phyloP scores from a whole-genome alignment of 208 protist genomes.

The Crithidia brevicula region DNA sequence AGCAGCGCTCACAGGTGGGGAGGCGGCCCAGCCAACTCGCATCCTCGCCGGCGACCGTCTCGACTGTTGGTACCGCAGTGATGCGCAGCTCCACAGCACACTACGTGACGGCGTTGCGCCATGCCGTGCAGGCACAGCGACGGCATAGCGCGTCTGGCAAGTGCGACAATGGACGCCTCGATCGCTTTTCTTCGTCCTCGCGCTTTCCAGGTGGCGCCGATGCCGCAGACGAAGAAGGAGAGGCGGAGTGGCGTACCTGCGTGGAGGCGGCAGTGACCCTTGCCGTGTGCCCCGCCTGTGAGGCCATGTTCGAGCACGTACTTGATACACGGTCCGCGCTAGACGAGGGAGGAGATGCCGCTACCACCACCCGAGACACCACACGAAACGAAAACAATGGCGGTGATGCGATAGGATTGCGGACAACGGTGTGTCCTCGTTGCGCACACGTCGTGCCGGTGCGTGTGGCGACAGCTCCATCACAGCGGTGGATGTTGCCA shows the following conservation, averaged over 20 bases:
- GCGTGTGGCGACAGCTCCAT: neutral
- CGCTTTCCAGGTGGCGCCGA: neutral
- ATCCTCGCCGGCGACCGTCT: neutral
- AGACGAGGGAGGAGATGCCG: too few relatives aligned
- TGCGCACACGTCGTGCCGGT: conserved; percentile 5
- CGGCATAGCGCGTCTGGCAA: neutral
- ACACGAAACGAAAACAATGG: too few relatives aligned
- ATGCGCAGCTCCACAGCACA: conserved; percentile 25
- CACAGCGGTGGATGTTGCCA: neutral
- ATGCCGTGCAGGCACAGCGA: conserved; percentile 19
- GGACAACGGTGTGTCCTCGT: conserved; percentile 12
- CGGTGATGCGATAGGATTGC: too few relatives aligned
- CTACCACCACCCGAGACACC: too few relatives aligned
- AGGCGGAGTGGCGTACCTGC: conserved; percentile 20
- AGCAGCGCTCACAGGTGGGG: too few relatives aligned
- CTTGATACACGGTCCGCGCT: too few relatives aligned
- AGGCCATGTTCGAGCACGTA: conserved; percentile 8
- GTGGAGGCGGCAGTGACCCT: conserved; percentile 19
- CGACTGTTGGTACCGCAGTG: conserved; percentile 33
- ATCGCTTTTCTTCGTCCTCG: neutral
- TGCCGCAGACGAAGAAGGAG: neutral
- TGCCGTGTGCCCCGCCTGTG: conserved; percentile 19
- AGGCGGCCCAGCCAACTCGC: too few relatives aligned
- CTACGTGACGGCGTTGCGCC: conserved; percentile 24
- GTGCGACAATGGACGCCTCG: neutral